Evolutionary conservation across 2,329 filamentous ascomycete genomes (phyloP).

Genomic region (Monosporascus sp.): DNA sequence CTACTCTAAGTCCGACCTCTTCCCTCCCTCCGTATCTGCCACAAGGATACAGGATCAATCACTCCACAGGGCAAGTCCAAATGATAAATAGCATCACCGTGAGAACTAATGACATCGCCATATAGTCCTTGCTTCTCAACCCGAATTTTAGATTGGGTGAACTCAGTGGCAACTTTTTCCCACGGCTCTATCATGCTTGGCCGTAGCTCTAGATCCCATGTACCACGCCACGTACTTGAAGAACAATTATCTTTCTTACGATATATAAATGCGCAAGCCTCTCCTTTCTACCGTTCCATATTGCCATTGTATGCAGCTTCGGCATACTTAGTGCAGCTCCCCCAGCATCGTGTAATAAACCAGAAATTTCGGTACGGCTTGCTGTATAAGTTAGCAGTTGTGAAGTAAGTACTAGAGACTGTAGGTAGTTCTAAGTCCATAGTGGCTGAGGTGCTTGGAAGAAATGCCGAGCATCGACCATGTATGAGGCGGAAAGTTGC

Average conservation of each 20-base stretch:
- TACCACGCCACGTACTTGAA: constrained; percentile 28
- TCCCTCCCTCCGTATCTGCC: constrained; percentile 24
- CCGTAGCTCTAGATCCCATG: constrained; percentile 25
- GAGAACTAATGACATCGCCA: constrained; percentile 16
- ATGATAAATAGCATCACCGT: constrained; percentile 28
- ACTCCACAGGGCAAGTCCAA: constrained; percentile 26
- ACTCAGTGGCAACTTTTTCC: constrained; percentile 15
- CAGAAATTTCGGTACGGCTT: constrained; percentile 11
- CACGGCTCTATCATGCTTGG: constrained; percentile 20
- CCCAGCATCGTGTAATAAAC: constrained; percentile 19
- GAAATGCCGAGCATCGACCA: constrained; percentile 23
- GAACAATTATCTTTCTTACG: constrained; percentile 12
- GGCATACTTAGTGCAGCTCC: constrained; percentile 23
- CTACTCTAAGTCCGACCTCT: no score
- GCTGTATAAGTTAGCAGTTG: constrained; percentile 14
- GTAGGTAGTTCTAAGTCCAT: constrained; percentile 24
- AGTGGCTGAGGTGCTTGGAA: constrained; percentile 17
- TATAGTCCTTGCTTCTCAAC: constrained; percentile 16
- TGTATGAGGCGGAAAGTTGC: constrained; percentile 24
- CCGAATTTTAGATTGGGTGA: constrained; percentile 12
- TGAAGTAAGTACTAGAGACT: constrained; percentile 30
- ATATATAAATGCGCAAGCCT: constrained; percentile 31
- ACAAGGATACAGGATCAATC: constrained; percentile 26
- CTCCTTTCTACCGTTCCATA: constrained; percentile 27
- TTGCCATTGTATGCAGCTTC: constrained; percentile 23